phyloP scores from a whole-genome alignment of 2,329 filamentous ascomycete species.

The Venturia pyrina region DNA sequence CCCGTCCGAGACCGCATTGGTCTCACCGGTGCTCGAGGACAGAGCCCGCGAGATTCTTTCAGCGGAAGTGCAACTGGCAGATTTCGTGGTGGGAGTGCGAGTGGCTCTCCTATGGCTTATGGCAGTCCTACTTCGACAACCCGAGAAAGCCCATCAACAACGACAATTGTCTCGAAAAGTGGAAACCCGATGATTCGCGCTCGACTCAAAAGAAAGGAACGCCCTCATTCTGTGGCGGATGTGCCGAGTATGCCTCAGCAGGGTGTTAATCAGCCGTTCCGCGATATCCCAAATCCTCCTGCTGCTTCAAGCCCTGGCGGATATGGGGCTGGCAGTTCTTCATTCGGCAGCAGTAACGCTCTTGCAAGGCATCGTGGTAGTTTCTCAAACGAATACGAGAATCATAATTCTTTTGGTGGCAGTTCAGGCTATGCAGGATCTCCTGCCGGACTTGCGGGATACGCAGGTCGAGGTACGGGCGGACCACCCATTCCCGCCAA shows the following conservation, averaged over 20 bases:
- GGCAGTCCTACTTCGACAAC: background rate
- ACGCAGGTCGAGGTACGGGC: constrained; percentile 18
- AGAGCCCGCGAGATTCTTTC: constrained; percentile 12
- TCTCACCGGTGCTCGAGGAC: constrained; percentile 40
- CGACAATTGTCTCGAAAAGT: background rate
- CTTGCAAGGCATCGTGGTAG: background rate
- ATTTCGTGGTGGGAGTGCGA: background rate
- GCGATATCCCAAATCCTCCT: constrained; percentile 10
- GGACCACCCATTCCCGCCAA: constrained; percentile 61
- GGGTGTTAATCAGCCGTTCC: constrained; percentile 3
- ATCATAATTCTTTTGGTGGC: background rate
- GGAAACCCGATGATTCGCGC: background rate
- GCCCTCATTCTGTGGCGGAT: background rate
- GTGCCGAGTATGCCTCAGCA: background rate
- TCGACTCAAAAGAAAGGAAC: constrained; percentile 6
- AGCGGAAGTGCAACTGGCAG: constrained; percentile 9
- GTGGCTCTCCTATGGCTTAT: background rate
- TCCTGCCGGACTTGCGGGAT: constrained; percentile 18
- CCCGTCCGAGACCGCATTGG: constrained; percentile 35
- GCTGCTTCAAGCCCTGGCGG: constrained; percentile 15
- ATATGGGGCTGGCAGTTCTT: constrained; percentile 21
- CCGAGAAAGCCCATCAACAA: background rate
- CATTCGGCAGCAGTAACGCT: constrained; percentile 7
- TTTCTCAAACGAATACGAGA: constrained; percentile 13
- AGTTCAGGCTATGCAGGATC: constrained; percentile 9